These are phyloP conservation scores for Cubamyces lactineus DNA, from an alignment of 768 basidiomycete genomes.

Conservation along the genomic window DNA sequence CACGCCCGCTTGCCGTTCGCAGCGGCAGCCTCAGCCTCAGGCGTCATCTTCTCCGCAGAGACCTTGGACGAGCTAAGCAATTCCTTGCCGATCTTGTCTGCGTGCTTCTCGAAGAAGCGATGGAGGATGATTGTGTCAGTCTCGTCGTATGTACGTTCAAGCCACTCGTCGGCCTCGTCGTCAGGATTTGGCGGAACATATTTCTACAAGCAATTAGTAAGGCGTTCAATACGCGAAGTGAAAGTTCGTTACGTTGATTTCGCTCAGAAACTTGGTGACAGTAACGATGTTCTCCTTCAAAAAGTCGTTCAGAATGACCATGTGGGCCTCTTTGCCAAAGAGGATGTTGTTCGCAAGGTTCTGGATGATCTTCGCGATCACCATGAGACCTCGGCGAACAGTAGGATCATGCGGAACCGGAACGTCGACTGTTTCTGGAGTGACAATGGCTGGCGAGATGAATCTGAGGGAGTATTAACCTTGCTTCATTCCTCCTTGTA, in stretches of 20 bases:
- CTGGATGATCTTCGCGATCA: constrained; percentile 91
- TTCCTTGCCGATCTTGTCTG: constrained; percentile 88
- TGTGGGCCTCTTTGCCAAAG: constrained; percentile 89
- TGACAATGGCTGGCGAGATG: constrained; percentile 88
- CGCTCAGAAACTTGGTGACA: constrained; percentile 77
- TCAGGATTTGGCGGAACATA: constrained; percentile 48
- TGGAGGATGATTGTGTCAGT: constrained; percentile 84
- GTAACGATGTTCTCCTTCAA: constrained; percentile 68
- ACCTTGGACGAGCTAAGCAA: constrained; percentile 72
- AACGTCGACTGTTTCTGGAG: constrained; percentile 84
- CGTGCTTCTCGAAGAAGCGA: constrained; percentile 82
- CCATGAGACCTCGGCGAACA: constrained; percentile 78
- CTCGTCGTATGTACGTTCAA: constrained; percentile 77
- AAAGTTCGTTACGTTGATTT: constrained; percentile 59
- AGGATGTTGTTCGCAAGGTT: constrained; percentile 93
- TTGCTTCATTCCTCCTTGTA: not conserved
- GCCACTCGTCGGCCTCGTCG: constrained; percentile 73
- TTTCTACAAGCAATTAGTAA: constrained; percentile 39
- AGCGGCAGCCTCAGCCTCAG: constrained; percentile 49
- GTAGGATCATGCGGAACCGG: constrained; percentile 65
- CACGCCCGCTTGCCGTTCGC: constrained; percentile 79
- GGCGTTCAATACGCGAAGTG: not conserved
- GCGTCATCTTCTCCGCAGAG: constrained; percentile 36
- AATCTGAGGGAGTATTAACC: constrained; percentile 52
- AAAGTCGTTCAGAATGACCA: constrained; percentile 81